These are phyloP conservation scores for Voacanga thouarsii DNA, from an alignment of 257 asterid species.

Conservation along the genomic window DNA sequence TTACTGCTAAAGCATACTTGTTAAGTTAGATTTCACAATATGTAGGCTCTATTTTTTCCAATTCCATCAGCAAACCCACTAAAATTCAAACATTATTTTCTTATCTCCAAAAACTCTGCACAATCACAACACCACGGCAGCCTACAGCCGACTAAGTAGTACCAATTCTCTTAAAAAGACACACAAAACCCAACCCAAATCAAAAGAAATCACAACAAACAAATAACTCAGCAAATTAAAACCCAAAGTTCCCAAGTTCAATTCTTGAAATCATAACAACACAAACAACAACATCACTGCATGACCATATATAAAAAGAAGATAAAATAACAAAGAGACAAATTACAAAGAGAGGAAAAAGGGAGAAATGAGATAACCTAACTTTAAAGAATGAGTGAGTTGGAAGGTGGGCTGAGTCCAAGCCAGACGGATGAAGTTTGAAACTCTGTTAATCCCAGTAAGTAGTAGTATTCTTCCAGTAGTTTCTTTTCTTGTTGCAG, in stretches of 20 bases:
- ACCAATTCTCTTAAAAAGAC: neutral
- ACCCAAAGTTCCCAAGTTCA: too few species aligned
- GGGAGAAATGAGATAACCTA: constrained; percentile 30
- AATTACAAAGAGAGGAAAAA: neutral
- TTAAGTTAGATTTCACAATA: neutral
- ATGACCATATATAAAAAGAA: neutral
- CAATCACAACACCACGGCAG: neutral
- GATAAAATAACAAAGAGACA: neutral
- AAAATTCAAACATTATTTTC: neutral
- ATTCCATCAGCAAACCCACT: neutral
- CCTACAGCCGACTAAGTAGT: neutral
- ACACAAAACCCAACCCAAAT: neutral
- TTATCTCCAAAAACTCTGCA: neutral
- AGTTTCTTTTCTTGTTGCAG: neutral
- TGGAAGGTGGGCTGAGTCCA: constrained; percentile 37
- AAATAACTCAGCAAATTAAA: too few species aligned
- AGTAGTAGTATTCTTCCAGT: neutral
- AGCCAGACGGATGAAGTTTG: constrained; percentile 13
- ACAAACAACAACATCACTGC: neutral
- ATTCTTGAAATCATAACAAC: neutral
- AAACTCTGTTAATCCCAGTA: neutral
- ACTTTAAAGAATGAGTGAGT: constrained; percentile 31
- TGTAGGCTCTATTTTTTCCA: neutral
- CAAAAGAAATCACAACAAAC: neutral
- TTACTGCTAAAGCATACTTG: neutral